Base-by-base conservation (phyloP, 2,329 filamentous ascomycete genomes). In the Macrophomina pseudophaseolina region DNA sequence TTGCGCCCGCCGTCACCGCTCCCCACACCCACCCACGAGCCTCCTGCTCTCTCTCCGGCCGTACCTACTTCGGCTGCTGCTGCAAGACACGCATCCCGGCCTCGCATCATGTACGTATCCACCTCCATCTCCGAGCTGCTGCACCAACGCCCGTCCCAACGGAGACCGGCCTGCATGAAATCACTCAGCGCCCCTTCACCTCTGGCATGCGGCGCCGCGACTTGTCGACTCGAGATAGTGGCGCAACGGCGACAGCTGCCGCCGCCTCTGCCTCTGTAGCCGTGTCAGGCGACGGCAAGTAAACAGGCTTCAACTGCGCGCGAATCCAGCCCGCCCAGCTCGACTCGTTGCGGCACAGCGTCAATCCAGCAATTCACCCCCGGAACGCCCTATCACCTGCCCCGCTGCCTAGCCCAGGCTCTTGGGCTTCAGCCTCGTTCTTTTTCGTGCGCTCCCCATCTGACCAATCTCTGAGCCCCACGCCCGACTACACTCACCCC, bases 371-470 rank as follows among this genome's bases (percentile, higher is more conserved):
- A 38, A 60, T 48, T 60, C 56, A 42, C 11, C 8, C 32, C n/a
- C 42, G 30, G 32, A n/a, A 9, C 58, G 32, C 35, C 42, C 56
- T 48, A 46, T 46, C 56, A 60, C 48, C 56, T 48, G 56, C 23
- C 23, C 54, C 33, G 30, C 14, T 46, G 53, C 53, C 54, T 7
- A 44, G 54, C 35, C 52, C 52, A 54, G 35, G 52, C 23, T 58
- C 54, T 58, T 58, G 54, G 54, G 14, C 14, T 62, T 40, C 58
- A 51, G 58, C 58, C 58, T 62, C 58, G 58, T 35, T 49, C 23
- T 30, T 54, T 35, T 28, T 12, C 54, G 28, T n/a, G 54, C n/a
- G 54, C 54, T 51, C 28, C 54, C 12, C 35, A 11, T 5, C 11
- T 16, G 42, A 18, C 56, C 56, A 60, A 48, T 60, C 40, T 16